phyloP scores from a whole-genome alignment of 2,329 filamentous ascomycete species.

The Neonectria coccinea region DNA sequence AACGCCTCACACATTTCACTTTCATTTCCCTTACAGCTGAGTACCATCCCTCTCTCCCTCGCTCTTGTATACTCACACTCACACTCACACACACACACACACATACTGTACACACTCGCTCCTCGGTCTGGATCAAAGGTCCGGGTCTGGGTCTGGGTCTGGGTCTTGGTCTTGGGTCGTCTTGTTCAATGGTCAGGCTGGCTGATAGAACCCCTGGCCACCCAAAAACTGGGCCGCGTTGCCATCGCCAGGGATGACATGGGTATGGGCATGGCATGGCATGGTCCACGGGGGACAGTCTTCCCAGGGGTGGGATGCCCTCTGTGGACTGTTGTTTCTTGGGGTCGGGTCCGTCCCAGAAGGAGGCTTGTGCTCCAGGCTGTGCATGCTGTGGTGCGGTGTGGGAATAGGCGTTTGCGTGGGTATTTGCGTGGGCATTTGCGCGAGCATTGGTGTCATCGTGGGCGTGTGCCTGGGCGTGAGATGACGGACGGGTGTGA shows the following conservation, averaged over 20 bases:
- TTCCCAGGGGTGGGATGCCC: conserved; percentile 19
- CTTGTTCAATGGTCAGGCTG: background rate
- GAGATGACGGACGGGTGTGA: conserved; percentile 8
- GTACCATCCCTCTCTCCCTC: background rate
- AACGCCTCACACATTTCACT: background rate
- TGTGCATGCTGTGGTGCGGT: conserved; percentile 12
- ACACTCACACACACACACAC: background rate
- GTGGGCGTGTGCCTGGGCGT: conserved; percentile 23
- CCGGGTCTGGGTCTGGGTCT: conserved; percentile 11
- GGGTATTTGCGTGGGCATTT: background rate
- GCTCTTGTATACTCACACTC: background rate
- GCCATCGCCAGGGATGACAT: conserved; percentile 36
- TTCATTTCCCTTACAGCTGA: background rate
- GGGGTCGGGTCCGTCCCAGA: conserved; percentile 27
- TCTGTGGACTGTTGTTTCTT: conserved; percentile 30
- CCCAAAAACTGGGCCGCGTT: conserved; percentile 35
- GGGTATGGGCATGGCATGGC: conserved; percentile 24
- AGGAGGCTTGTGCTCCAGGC: conserved; percentile 35
- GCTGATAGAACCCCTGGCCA: conserved; percentile 36
- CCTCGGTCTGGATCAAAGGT: conserved; percentile 21
- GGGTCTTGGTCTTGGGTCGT: conserved; percentile 19
- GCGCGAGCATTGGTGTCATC: background rate
- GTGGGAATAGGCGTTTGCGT: conserved; percentile 13
- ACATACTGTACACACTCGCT: conserved; percentile 11
- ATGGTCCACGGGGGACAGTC: conserved; percentile 33